phyloP scores from a whole-genome alignment of 2,329 filamentous ascomycete species.

The Zymoseptoria passerinii region DNA sequence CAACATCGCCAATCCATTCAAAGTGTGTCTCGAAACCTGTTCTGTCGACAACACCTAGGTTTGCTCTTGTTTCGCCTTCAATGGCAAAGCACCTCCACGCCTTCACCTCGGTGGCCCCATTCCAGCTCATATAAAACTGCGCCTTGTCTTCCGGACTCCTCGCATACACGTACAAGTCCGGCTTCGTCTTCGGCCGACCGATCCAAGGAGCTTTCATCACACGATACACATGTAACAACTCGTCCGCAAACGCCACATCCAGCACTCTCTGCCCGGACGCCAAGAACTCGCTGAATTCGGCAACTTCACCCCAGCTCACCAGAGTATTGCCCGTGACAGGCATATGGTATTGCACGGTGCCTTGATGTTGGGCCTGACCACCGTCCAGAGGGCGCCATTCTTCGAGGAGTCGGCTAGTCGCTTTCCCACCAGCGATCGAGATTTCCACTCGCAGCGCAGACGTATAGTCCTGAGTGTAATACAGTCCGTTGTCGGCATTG shows the following conservation, averaged over 20 bases:
- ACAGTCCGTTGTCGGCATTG: constrained; percentile 4
- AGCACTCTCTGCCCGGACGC: constrained; percentile 4
- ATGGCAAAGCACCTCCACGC: constrained; percentile 19
- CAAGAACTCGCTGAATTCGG: not conserved
- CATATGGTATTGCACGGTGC: constrained; percentile 24
- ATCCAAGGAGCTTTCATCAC: constrained; percentile 26
- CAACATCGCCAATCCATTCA: not conserved
- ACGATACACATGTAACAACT: constrained; percentile 30
- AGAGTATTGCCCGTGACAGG: constrained; percentile 21
- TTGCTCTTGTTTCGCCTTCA: not conserved
- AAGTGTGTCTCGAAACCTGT: constrained; percentile 7
- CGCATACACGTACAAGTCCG: not conserved
- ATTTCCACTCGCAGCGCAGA: constrained; percentile 12
- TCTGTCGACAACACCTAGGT: not conserved
- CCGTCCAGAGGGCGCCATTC: not conserved
- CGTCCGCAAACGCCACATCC: constrained; percentile 27
- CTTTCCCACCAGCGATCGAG: not conserved
- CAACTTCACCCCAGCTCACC: not conserved
- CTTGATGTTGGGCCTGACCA: constrained; percentile 14
- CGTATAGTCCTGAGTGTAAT: constrained; percentile 1
- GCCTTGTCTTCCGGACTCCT: not conserved
- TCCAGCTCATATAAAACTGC: constrained; percentile 25
- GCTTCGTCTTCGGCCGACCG: not conserved
- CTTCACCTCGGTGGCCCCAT: constrained; percentile 33
- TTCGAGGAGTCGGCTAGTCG: not conserved